Base-by-base conservation (phyloP, 1,284 basidiomycete species). In the Mycena sp. region DNA sequence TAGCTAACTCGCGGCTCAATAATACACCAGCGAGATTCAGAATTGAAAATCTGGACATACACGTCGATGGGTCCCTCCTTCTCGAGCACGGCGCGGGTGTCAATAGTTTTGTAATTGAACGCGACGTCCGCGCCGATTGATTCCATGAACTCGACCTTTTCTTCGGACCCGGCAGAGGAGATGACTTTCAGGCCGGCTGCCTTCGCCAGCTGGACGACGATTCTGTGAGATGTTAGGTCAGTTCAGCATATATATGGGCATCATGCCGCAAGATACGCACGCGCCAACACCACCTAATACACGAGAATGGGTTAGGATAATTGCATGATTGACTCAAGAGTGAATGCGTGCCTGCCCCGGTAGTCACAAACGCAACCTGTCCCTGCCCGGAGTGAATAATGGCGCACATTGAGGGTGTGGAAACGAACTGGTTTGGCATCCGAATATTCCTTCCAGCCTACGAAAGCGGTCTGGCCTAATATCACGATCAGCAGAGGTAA, bases 91-190 rank as follows among this genome's bases (percentile, higher is more conserved):
- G 38, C 50, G 13, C 20, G 79, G 46, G 83, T 84, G 69, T 80
- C 77, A 34, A 78, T 76, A 1, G 78, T 30, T 30, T 30, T 30
- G 30, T 30, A 30, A 4, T 30, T 30, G 30, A 30, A 30, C 4
- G 30, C 4, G 34, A 56, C 82, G 74, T 90, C 87, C 38, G 84
- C 86, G 4, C 89, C 89, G 41, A 91, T 78, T 22, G 83, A 77
- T 75, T 85, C 83, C 70, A 90, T 83, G 78, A 86, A 87, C 10
- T 82, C 78, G 70, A 89, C 87, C 80, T 93, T 93, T 38, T 87
- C 87, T 7, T 85, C 81, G 0, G 87, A 86, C 6, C 91, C 91
- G 0, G 89, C 88, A 6, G 90, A 88, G 4, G 86, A 89, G 67
- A 92, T 87, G 64, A 93, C 90, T 70, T 87, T 88, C 46, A 87